These are phyloP conservation scores for Aechmea fasciata DNA, from an alignment of 176 grass and related monocot species.

Conservation along the genomic window DNA sequence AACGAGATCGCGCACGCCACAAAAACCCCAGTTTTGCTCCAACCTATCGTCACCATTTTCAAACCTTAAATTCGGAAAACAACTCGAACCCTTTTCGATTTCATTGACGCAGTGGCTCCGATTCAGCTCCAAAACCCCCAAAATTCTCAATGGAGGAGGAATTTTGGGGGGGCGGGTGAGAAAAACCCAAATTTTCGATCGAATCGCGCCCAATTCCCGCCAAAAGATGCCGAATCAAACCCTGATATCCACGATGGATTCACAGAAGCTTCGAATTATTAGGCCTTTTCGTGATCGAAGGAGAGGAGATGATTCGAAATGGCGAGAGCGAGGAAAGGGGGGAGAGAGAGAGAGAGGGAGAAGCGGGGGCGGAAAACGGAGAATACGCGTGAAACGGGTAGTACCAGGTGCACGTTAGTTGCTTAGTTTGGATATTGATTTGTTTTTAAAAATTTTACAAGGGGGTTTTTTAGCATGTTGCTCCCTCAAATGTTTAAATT, in stretches of 20 bases:
- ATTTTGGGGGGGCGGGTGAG: too few relatives aligned
- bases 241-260: slow-evolving; percentile 10
- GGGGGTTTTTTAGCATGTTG: too few relatives aligned
- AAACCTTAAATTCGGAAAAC: background rate
- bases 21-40: background rate
- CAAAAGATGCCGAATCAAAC: background rate
- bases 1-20: background rate
- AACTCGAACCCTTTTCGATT: background rate
- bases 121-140: background rate
- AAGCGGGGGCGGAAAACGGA: slow-evolving; percentile 1
- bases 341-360: background rate
- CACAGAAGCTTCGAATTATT: background rate
- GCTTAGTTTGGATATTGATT: background rate
- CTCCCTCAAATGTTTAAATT: too few relatives aligned
- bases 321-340: background rate
- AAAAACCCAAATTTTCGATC: background rate
- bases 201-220: background rate
- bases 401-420: too few relatives aligned
- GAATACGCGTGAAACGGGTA: background rate
- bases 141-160: background rate
- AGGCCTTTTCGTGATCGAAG: background rate
- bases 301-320: background rate
- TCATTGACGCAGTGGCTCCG: background rate
- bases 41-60: background rate
- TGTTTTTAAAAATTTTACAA: too few relatives aligned